Percentiles rank a stretch among this genome's conserved stretches.
These are phyloP conservation scores for Pseudevernia furfuracea DNA, from an alignment of 495 filamentous ascomycete genomes.

Conservation along the genomic window DNA sequence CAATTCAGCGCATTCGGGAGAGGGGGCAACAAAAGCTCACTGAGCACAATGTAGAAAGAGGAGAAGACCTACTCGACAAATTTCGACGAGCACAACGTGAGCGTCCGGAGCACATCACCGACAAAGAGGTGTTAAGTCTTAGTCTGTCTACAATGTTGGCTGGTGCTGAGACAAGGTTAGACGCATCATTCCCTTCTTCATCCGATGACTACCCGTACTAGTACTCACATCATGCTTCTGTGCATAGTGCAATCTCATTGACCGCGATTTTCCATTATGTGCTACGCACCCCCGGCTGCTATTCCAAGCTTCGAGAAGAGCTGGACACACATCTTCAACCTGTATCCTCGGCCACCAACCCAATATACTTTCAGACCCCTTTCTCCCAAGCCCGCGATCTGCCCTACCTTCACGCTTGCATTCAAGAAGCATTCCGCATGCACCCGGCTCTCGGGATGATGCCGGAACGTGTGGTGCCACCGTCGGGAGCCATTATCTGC, in stretches of 20 bases:
- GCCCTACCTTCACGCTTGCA: conserved; percentile 55
- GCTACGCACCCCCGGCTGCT: conserved; percentile 40
- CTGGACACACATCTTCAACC: conserved; percentile 30
- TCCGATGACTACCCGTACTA: neutral
- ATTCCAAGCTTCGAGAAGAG: neutral
- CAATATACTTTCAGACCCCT: conserved; percentile 23
- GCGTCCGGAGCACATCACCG: conserved; percentile 56
- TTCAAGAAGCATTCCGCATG: conserved; percentile 59
- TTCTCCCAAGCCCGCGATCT: conserved; percentile 49
- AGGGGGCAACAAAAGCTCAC: conserved; percentile 25
- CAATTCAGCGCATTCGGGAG: conserved; percentile 48
- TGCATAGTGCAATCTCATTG: conserved; percentile 45
- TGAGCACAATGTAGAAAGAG: conserved; percentile 33
- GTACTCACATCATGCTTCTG: neutral
- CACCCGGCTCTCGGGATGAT: conserved; percentile 52
- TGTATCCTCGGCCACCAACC: conserved; percentile 27
- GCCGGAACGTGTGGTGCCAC: conserved; percentile 42
- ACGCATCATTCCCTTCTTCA: neutral
- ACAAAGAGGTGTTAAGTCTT: conserved; percentile 56
- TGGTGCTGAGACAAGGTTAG: conserved; percentile 49
- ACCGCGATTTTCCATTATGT: conserved; percentile 58
- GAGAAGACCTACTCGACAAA: conserved; percentile 38
- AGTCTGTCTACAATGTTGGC: conserved; percentile 59
- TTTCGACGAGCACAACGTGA: conserved; percentile 41
- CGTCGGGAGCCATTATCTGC: conserved; percentile 28